Percentiles rank a stretch among this genome's conserved stretches.
These are phyloP conservation scores for Phytophthora hybrid DNA, from an alignment of 352 stramenopile species.

Conservation along the genomic window DNA sequence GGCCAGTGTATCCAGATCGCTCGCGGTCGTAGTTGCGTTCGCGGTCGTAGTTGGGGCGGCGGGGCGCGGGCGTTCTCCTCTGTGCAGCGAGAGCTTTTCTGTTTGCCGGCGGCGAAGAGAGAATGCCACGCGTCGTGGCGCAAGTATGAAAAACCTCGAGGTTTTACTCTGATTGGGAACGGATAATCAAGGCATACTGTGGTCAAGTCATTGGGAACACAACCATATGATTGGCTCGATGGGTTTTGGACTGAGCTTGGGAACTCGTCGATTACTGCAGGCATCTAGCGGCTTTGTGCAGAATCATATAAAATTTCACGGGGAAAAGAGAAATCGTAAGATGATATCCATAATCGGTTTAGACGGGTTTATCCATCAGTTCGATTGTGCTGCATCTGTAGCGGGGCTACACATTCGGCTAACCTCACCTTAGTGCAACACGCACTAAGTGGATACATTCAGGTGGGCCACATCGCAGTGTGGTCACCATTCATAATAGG, in stretches of 20 bases:
- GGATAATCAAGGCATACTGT: not conserved
- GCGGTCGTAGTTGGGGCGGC: not conserved
- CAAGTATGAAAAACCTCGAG: not conserved
- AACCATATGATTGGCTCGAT: not conserved
- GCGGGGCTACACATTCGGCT: too few species aligned
- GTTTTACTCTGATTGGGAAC: not conserved
- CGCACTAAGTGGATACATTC: too few species aligned
- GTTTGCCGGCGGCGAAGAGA: not conserved
- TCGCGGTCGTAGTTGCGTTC: too few species aligned
- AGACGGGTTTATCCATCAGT: too few species aligned
- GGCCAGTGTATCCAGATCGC: not conserved
- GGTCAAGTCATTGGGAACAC: not conserved
- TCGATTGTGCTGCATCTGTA: too few species aligned
- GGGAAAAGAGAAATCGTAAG: too few species aligned
- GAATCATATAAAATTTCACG: too few species aligned
- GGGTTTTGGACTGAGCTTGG: not conserved
- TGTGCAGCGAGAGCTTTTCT: not conserved
- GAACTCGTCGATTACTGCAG: not conserved
- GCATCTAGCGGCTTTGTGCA: too few species aligned
- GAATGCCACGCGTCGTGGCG: not conserved
- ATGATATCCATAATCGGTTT: too few species aligned
- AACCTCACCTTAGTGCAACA: too few species aligned
- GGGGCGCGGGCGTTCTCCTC: not conserved
- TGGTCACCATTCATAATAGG: too few species aligned
- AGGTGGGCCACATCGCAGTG: too few species aligned